A percentile compares a stretch with the other conserved stretches of the same genome.
phyloP scores from a whole-genome alignment of 1,284 basidiomycete species.

The Leccinum insigne region DNA sequence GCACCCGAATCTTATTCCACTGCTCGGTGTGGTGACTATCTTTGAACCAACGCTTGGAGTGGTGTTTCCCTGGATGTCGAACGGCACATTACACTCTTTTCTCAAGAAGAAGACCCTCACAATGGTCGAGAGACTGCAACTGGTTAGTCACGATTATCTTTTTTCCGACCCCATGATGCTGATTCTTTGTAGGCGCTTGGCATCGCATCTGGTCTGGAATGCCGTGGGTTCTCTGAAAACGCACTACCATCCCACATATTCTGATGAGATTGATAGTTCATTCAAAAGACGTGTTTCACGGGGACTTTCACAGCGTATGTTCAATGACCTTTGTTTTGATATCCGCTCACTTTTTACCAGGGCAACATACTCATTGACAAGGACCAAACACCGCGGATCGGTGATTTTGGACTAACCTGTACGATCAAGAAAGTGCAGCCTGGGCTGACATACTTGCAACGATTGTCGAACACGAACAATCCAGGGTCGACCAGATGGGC shows the following conservation, averaged over 20 bases:
- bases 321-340: background rate
- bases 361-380: slow-evolving; percentile 12
- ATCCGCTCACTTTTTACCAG: background rate
- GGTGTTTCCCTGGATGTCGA: too few species aligned
- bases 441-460: background rate
- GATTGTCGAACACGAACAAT: background rate
- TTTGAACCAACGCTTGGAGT: too few species aligned
- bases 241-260: background rate
- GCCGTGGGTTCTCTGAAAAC: slow-evolving; percentile 1
- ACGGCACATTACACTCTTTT: too few species aligned
- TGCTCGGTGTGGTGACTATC: too few species aligned
- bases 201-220: slow-evolving; percentile 6
- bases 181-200: background rate
- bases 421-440: background rate
- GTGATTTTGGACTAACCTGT: slow-evolving; percentile 10
- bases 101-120: too few species aligned
- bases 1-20: too few species aligned
- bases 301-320: slow-evolving; percentile 10
- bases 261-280: slow-evolving; percentile 15
- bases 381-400: slow-evolving; percentile 4
- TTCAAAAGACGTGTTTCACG: slow-evolving; percentile 6
- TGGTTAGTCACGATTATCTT: too few species aligned
- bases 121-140: too few species aligned
- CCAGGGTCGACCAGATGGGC: background rate
- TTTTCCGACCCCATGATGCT: background rate